Base-by-base conservation (phyloP, 2,329 filamentous ascomycete genomes). In the Chrysoporthe austroafricana region DNA sequence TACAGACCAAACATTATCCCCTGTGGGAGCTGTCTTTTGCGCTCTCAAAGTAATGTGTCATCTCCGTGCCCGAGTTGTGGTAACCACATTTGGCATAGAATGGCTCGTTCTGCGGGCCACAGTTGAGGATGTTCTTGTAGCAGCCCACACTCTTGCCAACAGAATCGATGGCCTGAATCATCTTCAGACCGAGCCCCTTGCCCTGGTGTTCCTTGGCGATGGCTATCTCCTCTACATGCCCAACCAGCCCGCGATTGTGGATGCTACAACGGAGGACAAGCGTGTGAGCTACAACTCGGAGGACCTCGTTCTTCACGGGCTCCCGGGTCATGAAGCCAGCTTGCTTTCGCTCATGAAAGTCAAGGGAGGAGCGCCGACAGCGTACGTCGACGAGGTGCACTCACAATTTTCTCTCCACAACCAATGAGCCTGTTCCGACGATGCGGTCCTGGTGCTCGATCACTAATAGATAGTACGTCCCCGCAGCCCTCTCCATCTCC, bases 181-280 rank as follows among this genome's bases (percentile, higher is more conserved):
- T 90, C 71, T 87, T 84, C 76, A 93, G 76, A 0, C 92, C 92
- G 21, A 96, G 80, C 74, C 92, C 93, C 83, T 93, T 94, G 42
- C 91, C 91, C 77, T 94, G 92, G 78, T 94, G 90, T 67, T 91
- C 89, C 78, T 90, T 90, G 62, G 89, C 85, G 42, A 96, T 90
- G 3, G 92, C 91, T 75, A 96, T 94, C 76, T 96, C 92, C 79
- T 96, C 92, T 74, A 96, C 91, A 74, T 96, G 92, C 1, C 92
- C 92, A 4, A 93, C 91, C 16, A 86, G 79, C 26, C 88, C 88
- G 34, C 90, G 84, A 68, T 88, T 84, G 74, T 91, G 89, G 71
- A 92, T 91, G 72, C 85, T 87, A 43, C 43, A 21, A 44, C 21
- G n/a, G 39, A n/a, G 21, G 43, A 14, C 39, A 42, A n/a, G 2